A percentile compares a stretch with the other conserved stretches of the same genome.
These are phyloP conservation scores for Schizopora paradoxa DNA, from an alignment of 1,284 basidiomycete genomes.

Conservation along the genomic window DNA sequence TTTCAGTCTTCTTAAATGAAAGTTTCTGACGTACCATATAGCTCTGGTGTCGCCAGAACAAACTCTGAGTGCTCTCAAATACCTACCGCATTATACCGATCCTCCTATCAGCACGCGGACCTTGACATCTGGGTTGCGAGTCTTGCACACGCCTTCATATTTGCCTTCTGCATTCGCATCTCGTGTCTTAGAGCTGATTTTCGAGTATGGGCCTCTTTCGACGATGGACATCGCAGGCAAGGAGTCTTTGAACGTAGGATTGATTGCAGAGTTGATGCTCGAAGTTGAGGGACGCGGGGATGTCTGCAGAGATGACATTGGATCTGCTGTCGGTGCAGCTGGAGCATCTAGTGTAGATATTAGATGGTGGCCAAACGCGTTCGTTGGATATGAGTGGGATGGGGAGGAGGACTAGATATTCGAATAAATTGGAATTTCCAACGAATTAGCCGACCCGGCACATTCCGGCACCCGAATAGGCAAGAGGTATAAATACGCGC, in stretches of 20 bases:
- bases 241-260: slow-evolving; percentile 65
- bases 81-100: slow-evolving; percentile 60
- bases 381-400: slow-evolving; percentile 16
- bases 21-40: slow-evolving; percentile 23
- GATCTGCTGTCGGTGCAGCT: neutral
- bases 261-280: slow-evolving; percentile 70
- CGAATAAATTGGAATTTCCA: neutral
- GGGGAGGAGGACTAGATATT: slow-evolving; percentile 8
- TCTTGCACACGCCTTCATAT: slow-evolving; percentile 81
- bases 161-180: slow-evolving; percentile 59
- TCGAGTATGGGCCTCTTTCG: slow-evolving; percentile 43
- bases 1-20: slow-evolving; percentile 6
- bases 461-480: slow-evolving; percentile 28
- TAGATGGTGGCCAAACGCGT: slow-evolving; percentile 16
- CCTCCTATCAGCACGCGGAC: slow-evolving; percentile 66
- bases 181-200: slow-evolving; percentile 53
- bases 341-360: slow-evolving; percentile 7
- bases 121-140: slow-evolving; percentile 68
- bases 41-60: slow-evolving; percentile 88
- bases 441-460: neutral
- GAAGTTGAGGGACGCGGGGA: slow-evolving; percentile 62
- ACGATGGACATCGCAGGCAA: slow-evolving; percentile 61
- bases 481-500: slow-evolving; percentile 37
- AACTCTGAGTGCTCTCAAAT: slow-evolving; percentile 68
- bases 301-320: slow-evolving; percentile 68